Percentiles rank a stretch among this genome's conserved stretches.
Conservation (phyloP, 2,329 filamentous ascomycete genomes). For the Penicillium crustosum region DNA sequence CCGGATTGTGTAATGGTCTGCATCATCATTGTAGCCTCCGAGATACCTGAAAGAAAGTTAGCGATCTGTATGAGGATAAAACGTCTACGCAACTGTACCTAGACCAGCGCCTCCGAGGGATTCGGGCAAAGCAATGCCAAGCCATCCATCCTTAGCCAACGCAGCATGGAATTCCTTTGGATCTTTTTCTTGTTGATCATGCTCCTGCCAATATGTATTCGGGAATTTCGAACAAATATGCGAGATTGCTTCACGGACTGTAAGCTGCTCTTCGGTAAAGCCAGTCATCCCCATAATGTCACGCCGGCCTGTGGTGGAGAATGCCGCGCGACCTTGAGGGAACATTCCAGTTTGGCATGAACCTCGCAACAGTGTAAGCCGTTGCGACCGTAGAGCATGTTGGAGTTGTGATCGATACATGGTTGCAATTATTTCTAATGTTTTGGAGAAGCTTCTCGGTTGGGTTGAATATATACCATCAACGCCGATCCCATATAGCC, state of each 20-base stretch:
- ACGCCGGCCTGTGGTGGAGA: constrained; percentile 35
- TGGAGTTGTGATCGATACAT: constrained; percentile 20
- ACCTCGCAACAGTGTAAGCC: neutral
- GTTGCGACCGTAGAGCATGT: constrained; percentile 12
- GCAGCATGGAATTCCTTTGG: constrained; percentile 75
- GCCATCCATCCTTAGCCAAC: constrained; percentile 72
- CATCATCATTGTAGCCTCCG: constrained; percentile 84
- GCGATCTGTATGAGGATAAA: constrained; percentile 25
- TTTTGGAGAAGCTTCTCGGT: neutral
- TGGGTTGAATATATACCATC: constrained; percentile 2
- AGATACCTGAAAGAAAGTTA: constrained; percentile 50
- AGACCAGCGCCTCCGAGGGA: constrained; percentile 71
- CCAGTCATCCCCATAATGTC: constrained; percentile 69
- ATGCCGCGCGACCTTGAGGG: constrained; percentile 15
- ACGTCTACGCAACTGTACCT: constrained; percentile 35
- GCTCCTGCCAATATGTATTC: constrained; percentile 72
- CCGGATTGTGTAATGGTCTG: constrained; percentile 74
- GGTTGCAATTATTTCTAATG: neutral
- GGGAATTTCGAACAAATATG: constrained; percentile 70
- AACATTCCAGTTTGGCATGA: neutral
- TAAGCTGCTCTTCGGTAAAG: constrained; percentile 71
- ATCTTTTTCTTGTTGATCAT: constrained; percentile 68
- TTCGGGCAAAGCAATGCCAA: constrained; percentile 77
- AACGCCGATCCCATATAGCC: constrained; percentile 10
- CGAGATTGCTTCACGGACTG: constrained; percentile 67